Evolutionary conservation across 805 yeast genomes (phyloP).

Genomic region (Soucietia sequanensis): DNA sequence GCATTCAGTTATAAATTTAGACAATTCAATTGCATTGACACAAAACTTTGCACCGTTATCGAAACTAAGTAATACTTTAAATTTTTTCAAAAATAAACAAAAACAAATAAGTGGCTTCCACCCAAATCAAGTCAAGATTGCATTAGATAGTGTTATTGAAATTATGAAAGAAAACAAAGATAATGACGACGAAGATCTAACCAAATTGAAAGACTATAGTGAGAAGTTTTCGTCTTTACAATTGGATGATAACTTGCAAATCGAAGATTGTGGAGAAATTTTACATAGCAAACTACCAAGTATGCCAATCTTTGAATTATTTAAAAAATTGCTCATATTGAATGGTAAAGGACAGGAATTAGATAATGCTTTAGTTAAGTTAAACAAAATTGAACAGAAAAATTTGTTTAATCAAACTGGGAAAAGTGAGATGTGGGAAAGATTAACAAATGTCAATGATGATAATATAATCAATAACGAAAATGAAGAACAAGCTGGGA

Average conservation of each 20-base stretch:
- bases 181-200: slow-evolving; percentile 11
- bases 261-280: slow-evolving; percentile 68
- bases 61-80: slow-evolving; percentile 58
- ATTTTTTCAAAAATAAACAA: slow-evolving; percentile 64
- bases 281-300: slow-evolving; percentile 27
- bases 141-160: slow-evolving; percentile 25
- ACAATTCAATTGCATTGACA: slow-evolving; percentile 81
- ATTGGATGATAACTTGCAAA: slow-evolving; percentile 22
- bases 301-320: slow-evolving; percentile 64
- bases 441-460: slow-evolving; percentile 23
- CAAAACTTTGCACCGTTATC: slow-evolving; percentile 81
- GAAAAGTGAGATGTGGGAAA: slow-evolving; percentile 55
- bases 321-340: slow-evolving; percentile 47
- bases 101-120: slow-evolving; percentile 82
- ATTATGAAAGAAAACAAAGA: slow-evolving; percentile 6
- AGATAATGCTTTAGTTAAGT: slow-evolving; percentile 24
- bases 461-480: too few species aligned
- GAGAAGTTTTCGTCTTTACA: slow-evolving; percentile 22
- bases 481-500: too few species aligned
- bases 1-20: slow-evolving; percentile 88
- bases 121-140: slow-evolving; percentile 46
- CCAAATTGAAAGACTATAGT: slow-evolving; percentile 24
- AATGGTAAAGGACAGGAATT: slow-evolving; percentile 38
- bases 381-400: slow-evolving; percentile 32
- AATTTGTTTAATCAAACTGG: slow-evolving; percentile 23